Conservation (phyloP, 495 filamentous ascomycete species). For the Tirmania nivea region DNA sequence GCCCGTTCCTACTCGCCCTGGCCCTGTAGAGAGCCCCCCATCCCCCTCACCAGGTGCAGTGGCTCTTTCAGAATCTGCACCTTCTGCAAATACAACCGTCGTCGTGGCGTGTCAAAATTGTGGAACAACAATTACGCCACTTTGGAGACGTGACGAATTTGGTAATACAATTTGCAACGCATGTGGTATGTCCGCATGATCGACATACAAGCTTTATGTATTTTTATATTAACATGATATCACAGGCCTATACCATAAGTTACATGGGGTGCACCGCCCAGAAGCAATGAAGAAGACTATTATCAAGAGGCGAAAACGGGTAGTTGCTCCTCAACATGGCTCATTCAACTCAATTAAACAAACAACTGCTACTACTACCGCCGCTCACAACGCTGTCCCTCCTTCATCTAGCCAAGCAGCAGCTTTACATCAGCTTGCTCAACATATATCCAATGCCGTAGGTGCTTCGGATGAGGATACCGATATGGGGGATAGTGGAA, state of each 20-base stretch:
- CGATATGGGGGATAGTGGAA: neutral
- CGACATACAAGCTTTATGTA: too few relatives aligned
- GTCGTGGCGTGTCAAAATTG: conserved; percentile 94
- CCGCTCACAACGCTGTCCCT: neutral
- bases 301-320: conserved; percentile 88
- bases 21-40: conserved; percentile 3
- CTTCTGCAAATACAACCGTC: conserved; percentile 37
- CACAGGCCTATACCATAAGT: conserved; percentile 83
- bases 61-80: conserved; percentile 1
- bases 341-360: conserved; percentile 2
- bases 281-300: conserved; percentile 93
- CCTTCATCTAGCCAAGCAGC: conserved; percentile 21
- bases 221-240: too few relatives aligned
- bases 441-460: conserved; percentile 26
- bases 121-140: conserved; percentile 82
- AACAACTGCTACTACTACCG: conserved; percentile 4
- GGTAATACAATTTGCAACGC: conserved; percentile 98
- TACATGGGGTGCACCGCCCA: conserved; percentile 80
- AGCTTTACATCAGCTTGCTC: conserved; percentile 25
- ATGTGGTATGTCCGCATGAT: conserved; percentile 48
- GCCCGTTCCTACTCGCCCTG: neutral
- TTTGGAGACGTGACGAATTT: conserved; percentile 86
- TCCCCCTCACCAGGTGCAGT: conserved; percentile 22
- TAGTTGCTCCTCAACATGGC: conserved; percentile 45
- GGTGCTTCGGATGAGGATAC: conserved; percentile 20